phyloP scores from a whole-genome alignment of 208 protist species.

The Trypanosoma theileri region DNA sequence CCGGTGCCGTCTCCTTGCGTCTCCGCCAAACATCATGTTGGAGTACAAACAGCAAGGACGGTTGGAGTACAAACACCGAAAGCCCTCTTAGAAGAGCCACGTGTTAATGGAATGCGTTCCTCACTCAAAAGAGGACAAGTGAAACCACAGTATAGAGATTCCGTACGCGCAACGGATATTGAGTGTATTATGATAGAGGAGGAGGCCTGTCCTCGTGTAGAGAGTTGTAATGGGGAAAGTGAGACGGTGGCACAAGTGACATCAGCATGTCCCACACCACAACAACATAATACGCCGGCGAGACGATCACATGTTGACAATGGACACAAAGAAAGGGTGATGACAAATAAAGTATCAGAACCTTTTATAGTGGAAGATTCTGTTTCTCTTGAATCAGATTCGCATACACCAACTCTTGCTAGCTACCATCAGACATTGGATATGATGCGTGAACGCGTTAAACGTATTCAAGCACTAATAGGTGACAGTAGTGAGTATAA shows the following conservation, averaged over 20 bases:
- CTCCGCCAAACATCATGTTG: background rate
- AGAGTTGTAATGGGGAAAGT: too few species aligned
- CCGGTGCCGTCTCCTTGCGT: background rate
- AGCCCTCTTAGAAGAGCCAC: background rate
- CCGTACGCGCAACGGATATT: background rate
- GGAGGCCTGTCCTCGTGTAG: background rate
- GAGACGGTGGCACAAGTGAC: too few species aligned
- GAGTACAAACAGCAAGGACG: constrained; percentile 4
- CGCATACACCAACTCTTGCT: background rate
- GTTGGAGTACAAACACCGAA: constrained; percentile 8
- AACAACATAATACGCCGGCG: too few species aligned
- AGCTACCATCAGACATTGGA: constrained; percentile 25
- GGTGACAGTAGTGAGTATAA: background rate
- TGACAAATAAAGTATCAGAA: background rate
- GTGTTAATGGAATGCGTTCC: background rate
- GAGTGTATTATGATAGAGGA: background rate
- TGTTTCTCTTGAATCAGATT: background rate
- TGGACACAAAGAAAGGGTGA: background rate
- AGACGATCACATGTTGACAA: too few species aligned
- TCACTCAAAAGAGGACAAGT: background rate
- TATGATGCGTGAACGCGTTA: constrained; percentile 55
- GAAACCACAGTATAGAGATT: background rate
- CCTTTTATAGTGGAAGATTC: background rate
- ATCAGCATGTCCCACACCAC: too few species aligned
- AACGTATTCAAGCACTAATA: constrained; percentile 48